Evolutionary conservation across 2,329 filamentous ascomycete species (phyloP).

Genomic region (Capronia epimyces): DNA sequence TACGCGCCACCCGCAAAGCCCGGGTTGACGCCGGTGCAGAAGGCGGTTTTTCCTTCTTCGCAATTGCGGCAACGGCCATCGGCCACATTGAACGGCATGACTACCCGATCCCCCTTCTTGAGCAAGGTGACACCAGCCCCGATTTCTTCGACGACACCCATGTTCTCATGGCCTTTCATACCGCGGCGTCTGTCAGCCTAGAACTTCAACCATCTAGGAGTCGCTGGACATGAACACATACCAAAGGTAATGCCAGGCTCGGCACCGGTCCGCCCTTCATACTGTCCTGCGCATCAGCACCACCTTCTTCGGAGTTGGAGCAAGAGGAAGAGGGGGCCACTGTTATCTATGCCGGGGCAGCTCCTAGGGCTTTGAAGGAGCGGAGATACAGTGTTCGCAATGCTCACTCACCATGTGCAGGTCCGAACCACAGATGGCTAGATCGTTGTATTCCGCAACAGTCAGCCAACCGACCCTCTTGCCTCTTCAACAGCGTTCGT

Average conservation of each 20-base stretch:
- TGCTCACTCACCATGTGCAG: slow-evolving; percentile 37
- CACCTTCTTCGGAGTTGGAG: background rate
- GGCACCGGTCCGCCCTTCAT: slow-evolving; percentile 60
- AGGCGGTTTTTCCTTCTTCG: slow-evolving; percentile 59
- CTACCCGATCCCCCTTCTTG: slow-evolving; percentile 59
- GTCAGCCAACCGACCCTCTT: slow-evolving; percentile 1
- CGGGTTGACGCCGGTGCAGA: slow-evolving; percentile 60
- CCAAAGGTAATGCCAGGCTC: slow-evolving; percentile 58
- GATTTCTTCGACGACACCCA: slow-evolving; percentile 53
- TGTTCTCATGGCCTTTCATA: slow-evolving; percentile 51
- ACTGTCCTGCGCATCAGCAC: slow-evolving; percentile 43
- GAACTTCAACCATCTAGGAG: too few species aligned
- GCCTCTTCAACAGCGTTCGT: background rate
- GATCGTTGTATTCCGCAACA: background rate
- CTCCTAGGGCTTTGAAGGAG: background rate
- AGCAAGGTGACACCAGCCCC: slow-evolving; percentile 56
- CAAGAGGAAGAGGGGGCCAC: too few species aligned
- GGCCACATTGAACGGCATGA: slow-evolving; percentile 62
- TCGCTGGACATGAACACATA: slow-evolving; percentile 31
- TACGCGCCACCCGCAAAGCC: slow-evolving; percentile 57
- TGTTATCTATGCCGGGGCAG: too few species aligned
- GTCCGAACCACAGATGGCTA: slow-evolving; percentile 52
- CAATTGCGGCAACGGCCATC: slow-evolving; percentile 60
- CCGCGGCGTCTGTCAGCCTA: background rate
- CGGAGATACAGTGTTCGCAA: background rate